phyloP scores from a whole-genome alignment of 768 basidiomycete species.

The Macrolepiota albuminosa region DNA sequence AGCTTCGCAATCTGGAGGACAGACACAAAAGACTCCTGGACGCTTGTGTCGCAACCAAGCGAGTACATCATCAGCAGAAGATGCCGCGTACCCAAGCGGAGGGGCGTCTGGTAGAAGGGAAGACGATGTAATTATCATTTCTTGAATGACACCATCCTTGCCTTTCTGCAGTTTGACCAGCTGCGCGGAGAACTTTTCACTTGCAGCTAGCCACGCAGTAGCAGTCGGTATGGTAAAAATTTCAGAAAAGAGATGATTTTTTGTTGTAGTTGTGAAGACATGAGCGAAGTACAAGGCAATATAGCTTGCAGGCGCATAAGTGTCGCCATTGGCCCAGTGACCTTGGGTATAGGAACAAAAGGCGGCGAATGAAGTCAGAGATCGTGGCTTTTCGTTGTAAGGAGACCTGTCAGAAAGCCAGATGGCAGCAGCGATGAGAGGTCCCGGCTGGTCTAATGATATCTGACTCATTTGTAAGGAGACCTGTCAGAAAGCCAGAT shows the following conservation, averaged over 20 bases:
- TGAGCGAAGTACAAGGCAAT: not conserved
- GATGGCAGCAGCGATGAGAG: not conserved
- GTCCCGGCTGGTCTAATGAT: not conserved
- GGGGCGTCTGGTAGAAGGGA: not conserved
- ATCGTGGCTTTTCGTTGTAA: not conserved
- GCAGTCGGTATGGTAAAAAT: not conserved
- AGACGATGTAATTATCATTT: not conserved
- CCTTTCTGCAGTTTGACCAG: not conserved
- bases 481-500: not conserved
- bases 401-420: not conserved
- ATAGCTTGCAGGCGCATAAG: not conserved
- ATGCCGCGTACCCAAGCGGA: constrained; percentile 1
- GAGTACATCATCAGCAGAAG: not conserved
- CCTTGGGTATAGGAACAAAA: not conserved
- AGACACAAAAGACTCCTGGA: not conserved
- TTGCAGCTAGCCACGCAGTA: not conserved
- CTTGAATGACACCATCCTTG: not conserved
- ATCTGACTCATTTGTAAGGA: not conserved
- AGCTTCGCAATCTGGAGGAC: not conserved
- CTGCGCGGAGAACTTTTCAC: not conserved
- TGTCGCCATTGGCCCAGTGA: not conserved
- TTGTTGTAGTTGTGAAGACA: not conserved
- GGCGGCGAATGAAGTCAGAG: not conserved
- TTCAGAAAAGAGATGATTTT: not conserved
- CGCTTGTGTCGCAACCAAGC: constrained; percentile 1